A percentile compares a stretch with the other conserved stretches of the same genome.
These are phyloP conservation scores for Exserohilum turcica DNA, from an alignment of 2,329 filamentous ascomycete species.

Conservation along the genomic window DNA sequence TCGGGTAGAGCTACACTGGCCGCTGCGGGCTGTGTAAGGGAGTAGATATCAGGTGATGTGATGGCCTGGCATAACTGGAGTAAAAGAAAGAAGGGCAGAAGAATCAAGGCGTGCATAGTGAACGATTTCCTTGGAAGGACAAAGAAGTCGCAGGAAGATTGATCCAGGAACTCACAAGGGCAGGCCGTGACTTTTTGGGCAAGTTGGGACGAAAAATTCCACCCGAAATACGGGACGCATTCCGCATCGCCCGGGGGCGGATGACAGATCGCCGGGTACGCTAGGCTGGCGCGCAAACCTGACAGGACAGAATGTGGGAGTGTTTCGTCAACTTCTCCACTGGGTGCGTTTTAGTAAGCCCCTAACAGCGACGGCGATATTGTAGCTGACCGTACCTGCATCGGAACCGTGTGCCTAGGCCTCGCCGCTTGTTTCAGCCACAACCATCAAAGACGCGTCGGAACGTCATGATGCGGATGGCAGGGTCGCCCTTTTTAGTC, in stretches of 20 bases:
- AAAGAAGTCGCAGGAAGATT: not conserved
- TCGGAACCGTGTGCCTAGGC: not conserved
- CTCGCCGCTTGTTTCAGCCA: conserved; percentile 1
- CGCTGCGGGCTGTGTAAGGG: conserved; percentile 3
- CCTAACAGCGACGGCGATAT: not conserved
- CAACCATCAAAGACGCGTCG: not conserved
- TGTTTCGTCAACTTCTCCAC: conserved; percentile 1
- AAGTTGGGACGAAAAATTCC: not conserved
- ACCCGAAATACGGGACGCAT: conserved; percentile 4
- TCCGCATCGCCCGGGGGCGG: not conserved
- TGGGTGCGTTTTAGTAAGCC: not conserved
- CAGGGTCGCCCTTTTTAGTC: not conserved
- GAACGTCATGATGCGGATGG: conserved; percentile 5
- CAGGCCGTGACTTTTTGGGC: conserved; percentile 8
- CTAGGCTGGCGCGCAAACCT: not conserved
- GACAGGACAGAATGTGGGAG: not conserved
- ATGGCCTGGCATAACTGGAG: conserved; percentile 11
- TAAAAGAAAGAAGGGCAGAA: conserved; percentile 3
- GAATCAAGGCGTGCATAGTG: conserved; percentile 9
- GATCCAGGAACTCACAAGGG: not conserved
- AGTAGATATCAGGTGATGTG: conserved; percentile 11
- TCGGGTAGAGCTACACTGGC: conserved; percentile 1
- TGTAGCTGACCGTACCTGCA: conserved; percentile 4
- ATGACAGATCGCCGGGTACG: not conserved
- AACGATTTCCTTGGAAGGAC: not conserved